These are phyloP conservation scores for Suhomyces prunicola DNA, from an alignment of 805 yeast species.

Conservation along the genomic window DNA sequence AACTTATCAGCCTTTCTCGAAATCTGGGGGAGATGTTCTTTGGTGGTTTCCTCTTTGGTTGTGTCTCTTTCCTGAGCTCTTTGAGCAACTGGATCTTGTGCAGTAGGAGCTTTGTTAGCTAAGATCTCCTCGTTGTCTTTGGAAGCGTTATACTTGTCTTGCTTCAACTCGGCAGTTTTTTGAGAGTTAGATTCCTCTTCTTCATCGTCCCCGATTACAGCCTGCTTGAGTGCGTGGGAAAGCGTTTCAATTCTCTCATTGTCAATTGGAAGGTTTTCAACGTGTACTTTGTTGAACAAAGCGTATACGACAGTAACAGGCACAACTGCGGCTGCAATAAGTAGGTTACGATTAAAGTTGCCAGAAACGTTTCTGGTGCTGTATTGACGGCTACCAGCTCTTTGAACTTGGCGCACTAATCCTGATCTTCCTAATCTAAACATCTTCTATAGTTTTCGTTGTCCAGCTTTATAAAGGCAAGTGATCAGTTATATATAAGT, in stretches of 20 bases:
- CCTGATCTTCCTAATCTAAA: conserved; percentile 18
- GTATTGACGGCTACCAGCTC: conserved; percentile 10
- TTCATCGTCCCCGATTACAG: conserved; percentile 6
- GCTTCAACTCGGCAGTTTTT: not conserved
- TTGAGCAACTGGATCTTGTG: conserved; percentile 1
- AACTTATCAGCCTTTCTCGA: not conserved
- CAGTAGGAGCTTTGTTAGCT: not conserved
- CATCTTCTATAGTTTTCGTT: conserved; percentile 8
- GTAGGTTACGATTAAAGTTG: conserved; percentile 7
- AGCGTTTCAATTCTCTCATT: conserved; percentile 5
- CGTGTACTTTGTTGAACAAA: conserved; percentile 7
- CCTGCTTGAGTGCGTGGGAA: not conserved
- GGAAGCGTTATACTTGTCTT: not conserved
- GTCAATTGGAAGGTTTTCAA: conserved; percentile 1
- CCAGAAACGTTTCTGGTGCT: not conserved
- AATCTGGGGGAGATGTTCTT: not conserved
- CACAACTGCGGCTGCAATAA: conserved; percentile 12
- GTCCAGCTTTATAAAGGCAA: not conserved
- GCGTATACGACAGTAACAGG: conserved; percentile 10
- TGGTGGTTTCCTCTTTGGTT: not conserved
- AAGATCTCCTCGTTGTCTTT: not conserved
- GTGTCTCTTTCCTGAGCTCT: conserved; percentile 5
- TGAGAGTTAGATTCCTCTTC: not conserved
- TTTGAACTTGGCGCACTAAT: conserved; percentile 11
- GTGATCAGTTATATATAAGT: not conserved